These are phyloP conservation scores for Eucalyptus urophylla DNA, from an alignment of 345 rosid species.

Conservation along the genomic window DNA sequence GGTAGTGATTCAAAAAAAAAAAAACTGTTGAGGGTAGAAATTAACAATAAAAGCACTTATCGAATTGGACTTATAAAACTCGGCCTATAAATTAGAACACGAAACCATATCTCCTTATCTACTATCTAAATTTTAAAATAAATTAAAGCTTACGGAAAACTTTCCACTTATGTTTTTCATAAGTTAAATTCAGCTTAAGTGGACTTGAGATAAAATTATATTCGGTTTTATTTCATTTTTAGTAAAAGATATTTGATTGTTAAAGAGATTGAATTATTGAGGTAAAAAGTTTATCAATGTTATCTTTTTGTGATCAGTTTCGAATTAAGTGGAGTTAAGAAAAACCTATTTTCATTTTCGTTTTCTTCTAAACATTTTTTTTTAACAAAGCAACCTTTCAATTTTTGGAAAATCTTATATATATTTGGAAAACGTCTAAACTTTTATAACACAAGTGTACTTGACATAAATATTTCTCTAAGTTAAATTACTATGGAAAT, in stretches of 20 bases:
- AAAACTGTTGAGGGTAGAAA: neutral
- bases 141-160: neutral
- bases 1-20: no score
- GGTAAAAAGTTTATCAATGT: neutral
- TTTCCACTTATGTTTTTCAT: neutral
- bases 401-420: no score
- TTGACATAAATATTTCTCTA: no score
- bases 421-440: no score
- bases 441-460: no score
- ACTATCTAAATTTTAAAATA: no score
- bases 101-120: neutral
- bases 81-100: neutral
- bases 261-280: neutral
- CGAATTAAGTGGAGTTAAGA: neutral
- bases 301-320: neutral
- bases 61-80: neutral
- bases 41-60: no score
- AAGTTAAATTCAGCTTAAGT: neutral
- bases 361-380: neutral
- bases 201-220: no score
- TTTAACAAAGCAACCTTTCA: no score
- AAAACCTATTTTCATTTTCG: no score
- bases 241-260: neutral
- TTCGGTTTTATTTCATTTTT: neutral
- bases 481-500: no score